Evolutionary conservation across 2,329 filamentous ascomycete genomes (phyloP).

Genomic region (Nothophaeocryptopus gaeumannii): DNA sequence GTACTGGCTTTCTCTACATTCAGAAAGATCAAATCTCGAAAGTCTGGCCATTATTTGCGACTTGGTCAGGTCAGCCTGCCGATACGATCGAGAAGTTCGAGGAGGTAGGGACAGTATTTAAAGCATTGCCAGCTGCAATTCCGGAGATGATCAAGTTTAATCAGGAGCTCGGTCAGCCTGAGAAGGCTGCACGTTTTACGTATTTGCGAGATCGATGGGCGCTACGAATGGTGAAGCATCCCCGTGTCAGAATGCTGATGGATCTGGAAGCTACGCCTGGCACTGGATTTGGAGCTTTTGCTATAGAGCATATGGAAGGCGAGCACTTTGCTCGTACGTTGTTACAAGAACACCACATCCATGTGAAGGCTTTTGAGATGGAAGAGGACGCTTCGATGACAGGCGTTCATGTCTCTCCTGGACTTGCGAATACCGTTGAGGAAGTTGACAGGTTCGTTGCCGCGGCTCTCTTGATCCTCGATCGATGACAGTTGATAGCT

Average conservation of each 20-base stretch:
- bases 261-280: neutral
- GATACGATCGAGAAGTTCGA: constrained; percentile 1
- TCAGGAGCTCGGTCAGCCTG: neutral
- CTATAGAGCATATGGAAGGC: neutral
- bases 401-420: neutral
- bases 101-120: constrained; percentile 1
- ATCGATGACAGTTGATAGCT: too few relatives aligned
- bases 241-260: neutral
- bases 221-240: neutral
- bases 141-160: neutral
- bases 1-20: neutral
- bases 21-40: neutral
- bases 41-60: neutral
- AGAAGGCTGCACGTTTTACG: neutral
- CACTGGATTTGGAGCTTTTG: neutral
- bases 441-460: neutral
- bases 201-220: neutral
- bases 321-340: neutral
- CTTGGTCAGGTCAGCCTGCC: neutral
- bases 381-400: neutral
- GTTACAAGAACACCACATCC: neutral
- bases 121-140: neutral
- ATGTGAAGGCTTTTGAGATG: constrained; percentile 1
- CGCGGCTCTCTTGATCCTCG: neutral
- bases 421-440: neutral